Conservation (phyloP, 176 grass and related monocot genomes). For the Bromus sterilis region DNA sequence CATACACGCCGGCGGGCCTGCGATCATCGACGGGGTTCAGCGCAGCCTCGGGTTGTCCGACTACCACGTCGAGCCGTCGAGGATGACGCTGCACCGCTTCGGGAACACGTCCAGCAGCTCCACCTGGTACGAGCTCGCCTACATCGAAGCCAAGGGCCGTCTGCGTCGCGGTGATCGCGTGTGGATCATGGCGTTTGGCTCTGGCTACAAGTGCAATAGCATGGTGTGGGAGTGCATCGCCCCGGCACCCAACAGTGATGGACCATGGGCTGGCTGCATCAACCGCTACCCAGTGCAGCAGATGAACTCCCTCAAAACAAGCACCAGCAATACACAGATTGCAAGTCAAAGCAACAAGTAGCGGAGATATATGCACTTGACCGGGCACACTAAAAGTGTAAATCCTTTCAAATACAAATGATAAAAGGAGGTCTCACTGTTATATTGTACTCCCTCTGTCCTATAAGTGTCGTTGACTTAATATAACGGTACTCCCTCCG, state of each 20-base stretch:
- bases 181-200: constrained; percentile 56
- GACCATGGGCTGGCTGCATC: constrained; percentile 44
- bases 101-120: constrained; percentile 60
- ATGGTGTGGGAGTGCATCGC: constrained; percentile 52
- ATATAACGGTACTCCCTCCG: too few relatives aligned
- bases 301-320: background rate
- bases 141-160: constrained; percentile 50
- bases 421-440: too few relatives aligned
- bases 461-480: too few relatives aligned
- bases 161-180: constrained; percentile 39
- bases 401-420: too few relatives aligned
- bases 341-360: too few relatives aligned
- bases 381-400: too few relatives aligned
- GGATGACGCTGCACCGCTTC: constrained; percentile 64
- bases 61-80: constrained; percentile 51
- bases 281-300: constrained; percentile 33
- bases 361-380: too few relatives aligned
- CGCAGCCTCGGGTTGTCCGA: constrained; percentile 33
- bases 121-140: constrained; percentile 59
- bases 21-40: background rate
- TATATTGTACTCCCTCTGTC: too few relatives aligned
- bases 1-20: background rate
- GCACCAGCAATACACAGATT: too few relatives aligned
- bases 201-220: constrained; percentile 86
- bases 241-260: background rate